Evolutionary conservation across 192 early-diverging fungal species (phyloP).

Genomic region (Umbelopsis vinacea): DNA sequence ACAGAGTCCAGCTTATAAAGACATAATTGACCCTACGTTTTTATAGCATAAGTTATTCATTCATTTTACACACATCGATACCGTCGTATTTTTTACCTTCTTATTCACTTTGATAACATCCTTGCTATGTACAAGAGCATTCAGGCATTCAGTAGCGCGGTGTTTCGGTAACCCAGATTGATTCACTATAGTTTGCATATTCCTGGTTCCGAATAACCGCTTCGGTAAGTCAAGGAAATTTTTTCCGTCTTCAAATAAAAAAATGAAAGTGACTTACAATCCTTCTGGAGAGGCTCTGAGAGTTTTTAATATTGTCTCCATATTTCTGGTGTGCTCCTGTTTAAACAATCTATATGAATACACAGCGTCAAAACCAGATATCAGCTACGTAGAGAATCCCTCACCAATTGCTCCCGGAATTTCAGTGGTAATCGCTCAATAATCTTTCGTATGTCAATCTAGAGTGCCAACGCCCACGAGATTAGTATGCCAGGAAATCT

Average conservation of each 20-base stretch:
- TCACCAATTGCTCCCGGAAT: slow-evolving; percentile 36
- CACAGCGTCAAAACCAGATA: neutral
- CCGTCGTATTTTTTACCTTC: slow-evolving; percentile 35
- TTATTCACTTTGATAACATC: slow-evolving; percentile 31
- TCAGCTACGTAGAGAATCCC: neutral
- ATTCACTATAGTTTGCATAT: slow-evolving; percentile 24
- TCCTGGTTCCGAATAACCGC: neutral
- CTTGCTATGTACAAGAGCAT: slow-evolving; percentile 38
- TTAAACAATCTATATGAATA: neutral
- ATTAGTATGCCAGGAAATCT: neutral
- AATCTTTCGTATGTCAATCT: slow-evolving; percentile 40
- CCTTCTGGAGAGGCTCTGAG: slow-evolving; percentile 32
- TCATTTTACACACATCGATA: neutral
- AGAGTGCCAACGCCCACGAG: neutral
- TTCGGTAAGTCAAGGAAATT: neutral
- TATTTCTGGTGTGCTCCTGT: slow-evolving; percentile 30
- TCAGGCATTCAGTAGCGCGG: slow-evolving; percentile 33
- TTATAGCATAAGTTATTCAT: slow-evolving; percentile 1
- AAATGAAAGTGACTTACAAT: slow-evolving; percentile 25
- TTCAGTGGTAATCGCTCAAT: slow-evolving; percentile 36
- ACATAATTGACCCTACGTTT: slow-evolving; percentile 26
- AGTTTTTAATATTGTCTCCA: slow-evolving; percentile 26
- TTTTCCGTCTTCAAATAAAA: neutral
- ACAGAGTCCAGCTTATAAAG: slow-evolving; percentile 26
- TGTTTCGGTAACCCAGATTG: slow-evolving; percentile 28